Evolutionary conservation across 345 rosid genomes (phyloP), one percentile per base, ranked within the genome.

Genomic region (Euphorbia tirucalli): DNA sequence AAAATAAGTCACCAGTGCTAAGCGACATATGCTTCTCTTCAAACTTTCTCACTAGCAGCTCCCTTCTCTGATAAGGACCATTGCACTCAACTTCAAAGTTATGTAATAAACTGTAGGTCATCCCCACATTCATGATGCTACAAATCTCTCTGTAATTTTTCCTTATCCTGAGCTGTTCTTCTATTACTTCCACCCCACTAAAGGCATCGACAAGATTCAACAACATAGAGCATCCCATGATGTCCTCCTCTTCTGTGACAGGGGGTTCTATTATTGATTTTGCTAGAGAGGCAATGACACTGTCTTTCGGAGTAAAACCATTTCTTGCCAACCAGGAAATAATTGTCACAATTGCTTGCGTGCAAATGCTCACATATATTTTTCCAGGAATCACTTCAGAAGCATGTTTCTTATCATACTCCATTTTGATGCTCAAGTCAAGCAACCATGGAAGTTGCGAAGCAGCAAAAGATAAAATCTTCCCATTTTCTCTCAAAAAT

Each of bases 111-210:
- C 99, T 89, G 83, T 88, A 92, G 24, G 76, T 87, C 93, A 95
- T 84, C 74, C 99, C 99, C 73, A 88, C 85, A 77, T 88, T 90
- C 97, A 92, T 90, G 74, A 95, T 92, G 80, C 93, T 95, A 65
- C 89, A 83, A 72, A 88, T 88, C 79, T 95, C 97, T 75, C 82
- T 86, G 82, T 95, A 95, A 68, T 81, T 87, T 74, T 76, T 80
- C 83, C 99, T 86, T 58, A 55, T 81, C 80, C 79, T 87, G 77
- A 95, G 85, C 86, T 92, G 97, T 79, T 89, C 96, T 81, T 95
- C 99, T 77, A 95, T 90, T 65, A 89, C 86, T 81, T 89, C 91
- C 58, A 92, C 97, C 54, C 97, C 99, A 79, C 80, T 85, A 82
- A 89, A 82, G 64, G 98, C 88, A 81, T 92, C 98, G 72, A 85